A percentile compares a stretch with the other conserved stretches of the same genome.
Conservation (phyloP, 1,284 basidiomycete genomes). For the Ustilago xerochloae region DNA sequence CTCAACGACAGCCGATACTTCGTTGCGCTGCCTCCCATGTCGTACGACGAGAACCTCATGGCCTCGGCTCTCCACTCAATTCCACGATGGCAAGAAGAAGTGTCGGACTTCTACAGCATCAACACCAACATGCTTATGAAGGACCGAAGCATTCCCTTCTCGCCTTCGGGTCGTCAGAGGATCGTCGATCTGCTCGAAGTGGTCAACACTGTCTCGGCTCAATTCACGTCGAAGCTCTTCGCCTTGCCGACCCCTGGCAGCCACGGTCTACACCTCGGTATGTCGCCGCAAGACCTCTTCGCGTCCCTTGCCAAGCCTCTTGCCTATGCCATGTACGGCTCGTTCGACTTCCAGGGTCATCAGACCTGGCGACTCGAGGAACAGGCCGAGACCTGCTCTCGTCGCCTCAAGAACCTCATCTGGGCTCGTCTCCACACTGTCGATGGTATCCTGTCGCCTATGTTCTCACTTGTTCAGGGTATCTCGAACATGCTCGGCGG, state of each 20-base stretch:
- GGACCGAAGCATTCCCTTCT: constrained; percentile 19
- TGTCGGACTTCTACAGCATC: constrained; percentile 31
- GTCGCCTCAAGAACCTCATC: constrained; percentile 42
- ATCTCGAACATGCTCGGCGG: constrained; percentile 49
- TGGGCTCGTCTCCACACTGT: constrained; percentile 44
- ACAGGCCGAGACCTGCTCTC: constrained; percentile 24
- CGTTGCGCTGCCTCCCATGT: constrained; percentile 24
- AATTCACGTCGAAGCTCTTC: constrained; percentile 44
- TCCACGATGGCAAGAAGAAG: constrained; percentile 32
- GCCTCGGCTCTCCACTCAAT: constrained; percentile 37
- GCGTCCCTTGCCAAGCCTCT: constrained; percentile 35
- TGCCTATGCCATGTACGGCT: constrained; percentile 49
- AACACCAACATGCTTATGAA: constrained; percentile 22
- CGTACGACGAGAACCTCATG: constrained; percentile 43
- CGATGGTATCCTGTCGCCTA: constrained; percentile 32
- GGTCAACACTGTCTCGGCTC: constrained; percentile 39
- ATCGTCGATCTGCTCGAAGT: constrained; percentile 47
- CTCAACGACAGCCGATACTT: constrained; percentile 43
- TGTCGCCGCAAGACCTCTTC: constrained; percentile 31
- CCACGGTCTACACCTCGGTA: constrained; percentile 35
- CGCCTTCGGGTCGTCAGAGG: constrained; percentile 16
- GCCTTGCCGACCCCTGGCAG: constrained; percentile 36
- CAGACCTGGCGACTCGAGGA: constrained; percentile 49
- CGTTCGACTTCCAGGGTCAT: constrained; percentile 47
- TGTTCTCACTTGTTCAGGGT: constrained; percentile 36